A percentile compares a stretch with the other conserved stretches of the same genome.
These are phyloP conservation scores for Verbascum thapsus DNA, from an alignment of 257 asterid species.

Conservation along the genomic window DNA sequence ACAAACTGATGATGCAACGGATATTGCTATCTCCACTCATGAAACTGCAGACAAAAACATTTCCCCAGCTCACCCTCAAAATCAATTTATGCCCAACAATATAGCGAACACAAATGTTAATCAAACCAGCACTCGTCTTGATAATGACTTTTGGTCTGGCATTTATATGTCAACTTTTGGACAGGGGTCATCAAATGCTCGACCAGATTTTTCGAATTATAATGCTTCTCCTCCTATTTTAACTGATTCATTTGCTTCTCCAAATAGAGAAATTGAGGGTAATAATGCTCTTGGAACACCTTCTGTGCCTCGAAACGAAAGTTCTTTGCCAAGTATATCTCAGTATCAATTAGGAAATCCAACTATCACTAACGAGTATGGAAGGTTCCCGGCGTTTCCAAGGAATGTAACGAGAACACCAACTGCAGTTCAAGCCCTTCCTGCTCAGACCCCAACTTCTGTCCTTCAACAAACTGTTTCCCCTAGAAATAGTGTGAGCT, in stretches of 20 bases:
- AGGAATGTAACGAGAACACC: slow-evolving; percentile 55
- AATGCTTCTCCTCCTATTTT: slow-evolving; percentile 32
- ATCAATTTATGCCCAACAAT: slow-evolving; percentile 31
- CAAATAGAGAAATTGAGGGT: slow-evolving; percentile 33
- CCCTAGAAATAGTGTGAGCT: slow-evolving; percentile 29
- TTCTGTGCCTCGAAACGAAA: slow-evolving; percentile 37
- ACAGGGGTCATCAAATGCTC: slow-evolving; percentile 33
- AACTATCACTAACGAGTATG: slow-evolving; percentile 42
- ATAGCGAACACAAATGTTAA: slow-evolving; percentile 23
- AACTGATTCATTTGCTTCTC: slow-evolving; percentile 33
- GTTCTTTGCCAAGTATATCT: slow-evolving; percentile 35
- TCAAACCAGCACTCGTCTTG: slow-evolving; percentile 34
- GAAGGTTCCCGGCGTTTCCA: slow-evolving; percentile 41
- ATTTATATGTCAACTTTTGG: slow-evolving; percentile 44
- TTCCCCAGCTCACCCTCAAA: slow-evolving; percentile 20
- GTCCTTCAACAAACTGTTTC: slow-evolving; percentile 36
- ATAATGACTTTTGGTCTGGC: slow-evolving; percentile 58
- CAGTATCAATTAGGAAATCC: slow-evolving; percentile 49
- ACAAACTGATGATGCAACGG: slow-evolving; percentile 48
- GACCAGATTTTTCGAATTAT: too few relatives aligned
- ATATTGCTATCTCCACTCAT: slow-evolving; percentile 11
- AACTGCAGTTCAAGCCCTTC: slow-evolving; percentile 67
- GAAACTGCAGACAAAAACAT: slow-evolving; percentile 51
- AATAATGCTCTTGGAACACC: slow-evolving; percentile 36
- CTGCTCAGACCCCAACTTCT: slow-evolving; percentile 48